phyloP scores from a whole-genome alignment of 164 flowering plant genomes.

The Platanus orientalis region DNA sequence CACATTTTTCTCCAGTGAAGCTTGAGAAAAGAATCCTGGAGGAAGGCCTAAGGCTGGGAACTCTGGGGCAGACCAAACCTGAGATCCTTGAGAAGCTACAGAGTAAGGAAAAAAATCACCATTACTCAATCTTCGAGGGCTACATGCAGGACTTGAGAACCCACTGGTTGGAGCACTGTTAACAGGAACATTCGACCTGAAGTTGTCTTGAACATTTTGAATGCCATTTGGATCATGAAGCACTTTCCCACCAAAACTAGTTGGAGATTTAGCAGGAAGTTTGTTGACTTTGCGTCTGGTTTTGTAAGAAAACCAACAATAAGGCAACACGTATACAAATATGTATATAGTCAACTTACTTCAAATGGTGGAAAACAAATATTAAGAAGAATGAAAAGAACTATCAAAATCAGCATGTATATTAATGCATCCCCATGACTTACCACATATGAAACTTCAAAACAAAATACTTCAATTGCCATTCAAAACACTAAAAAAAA shows the following conservation, averaged over 20 bases:
- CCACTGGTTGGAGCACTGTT: conserved; percentile 65
- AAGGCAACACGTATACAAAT: neutral
- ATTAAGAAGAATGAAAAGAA: neutral
- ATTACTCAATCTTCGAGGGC: conserved; percentile 45
- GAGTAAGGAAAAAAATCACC: conserved; percentile 27
- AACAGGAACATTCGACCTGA: conserved; percentile 29
- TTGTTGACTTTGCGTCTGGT: conserved; percentile 13
- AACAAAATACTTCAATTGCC: too few species aligned
- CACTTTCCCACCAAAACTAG: conserved; percentile 17
- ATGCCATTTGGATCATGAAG: conserved; percentile 17
- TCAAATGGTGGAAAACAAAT: neutral
- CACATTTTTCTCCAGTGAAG: conserved; percentile 29
- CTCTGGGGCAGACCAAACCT: conserved; percentile 67
- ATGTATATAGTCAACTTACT: neutral
- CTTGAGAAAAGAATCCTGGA: conserved; percentile 30
- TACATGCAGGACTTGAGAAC: conserved; percentile 50
- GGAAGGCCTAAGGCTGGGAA: conserved; percentile 29
- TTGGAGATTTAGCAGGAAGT: conserved; percentile 12
- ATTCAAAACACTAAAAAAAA: too few species aligned
- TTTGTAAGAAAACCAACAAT: conserved; percentile 17
- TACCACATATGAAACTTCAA: too few species aligned
- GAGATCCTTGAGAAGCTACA: conserved; percentile 26
- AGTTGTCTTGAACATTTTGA: conserved; percentile 17
- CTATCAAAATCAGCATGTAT: neutral
- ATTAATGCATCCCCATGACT: neutral